Percentiles rank a stretch among this genome's conserved stretches.
Evolutionary conservation across 208 protist species (phyloP).

Genomic region (Acanthamoeba royreba): DNA sequence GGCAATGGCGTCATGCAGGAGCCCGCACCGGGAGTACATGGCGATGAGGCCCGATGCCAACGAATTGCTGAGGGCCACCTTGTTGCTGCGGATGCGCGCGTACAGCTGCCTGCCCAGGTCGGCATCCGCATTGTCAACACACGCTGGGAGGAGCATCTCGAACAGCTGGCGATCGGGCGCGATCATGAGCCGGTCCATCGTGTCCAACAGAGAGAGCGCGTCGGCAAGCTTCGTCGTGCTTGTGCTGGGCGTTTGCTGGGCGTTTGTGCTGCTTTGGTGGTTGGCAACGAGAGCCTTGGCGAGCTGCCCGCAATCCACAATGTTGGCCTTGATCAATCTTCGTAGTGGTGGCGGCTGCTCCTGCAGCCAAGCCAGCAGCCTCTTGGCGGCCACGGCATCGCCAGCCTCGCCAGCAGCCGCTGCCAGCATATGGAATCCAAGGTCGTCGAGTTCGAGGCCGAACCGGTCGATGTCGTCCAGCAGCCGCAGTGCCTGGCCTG

Average conservation of each 20-base stretch:
- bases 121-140: neutral
- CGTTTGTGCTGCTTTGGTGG: too few species aligned
- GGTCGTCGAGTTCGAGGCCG: neutral
- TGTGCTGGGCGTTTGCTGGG: too few species aligned
- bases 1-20: too few species aligned
- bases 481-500: neutral
- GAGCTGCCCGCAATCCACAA: neutral
- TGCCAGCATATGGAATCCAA: neutral
- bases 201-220: neutral
- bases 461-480: conserved; percentile 12
- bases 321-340: neutral
- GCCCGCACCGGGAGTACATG: neutral
- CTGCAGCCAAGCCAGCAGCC: neutral
- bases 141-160: neutral
- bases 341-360: neutral
- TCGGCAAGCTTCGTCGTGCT: neutral
- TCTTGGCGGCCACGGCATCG: neutral
- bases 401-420: neutral
- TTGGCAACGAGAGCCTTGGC: neutral
- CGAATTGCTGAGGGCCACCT: neutral
- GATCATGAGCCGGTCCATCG: neutral
- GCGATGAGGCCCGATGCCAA: neutral
- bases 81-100: neutral
- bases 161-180: neutral
- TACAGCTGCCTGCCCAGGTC: neutral